Evolutionary conservation across 1,139 yeast species (phyloP), one percentile per base, ranked within the genome.

Genomic region (Blastobotrys arbuscula): DNA sequence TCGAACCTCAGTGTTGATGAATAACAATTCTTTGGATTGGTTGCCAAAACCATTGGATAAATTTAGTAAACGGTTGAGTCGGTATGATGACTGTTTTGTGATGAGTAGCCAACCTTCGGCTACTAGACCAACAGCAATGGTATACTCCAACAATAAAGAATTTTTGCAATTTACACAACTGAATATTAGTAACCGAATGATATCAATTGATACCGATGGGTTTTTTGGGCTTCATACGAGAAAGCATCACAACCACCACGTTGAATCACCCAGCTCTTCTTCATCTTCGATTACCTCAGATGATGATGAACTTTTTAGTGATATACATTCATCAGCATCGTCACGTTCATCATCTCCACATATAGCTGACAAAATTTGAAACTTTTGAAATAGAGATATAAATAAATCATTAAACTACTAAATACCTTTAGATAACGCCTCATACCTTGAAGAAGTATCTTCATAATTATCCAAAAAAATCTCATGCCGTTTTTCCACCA

Each of bases 371-470:
- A 45, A 40, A 10, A 4, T 36, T n/a, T 40, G 23, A 6, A 33
- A 18, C 10, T 8, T 7, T 8, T 18, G 9, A 15, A 33, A 7
- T 33, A 15, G 8, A 7, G 15, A 33, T 15, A 5, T 18, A 7
- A 15, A 20, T 18, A 16, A 35, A 23, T 18, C 18, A 15, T 35
- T 13, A 15, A 7, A 15, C 4, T 34, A 2, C 28, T 41, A 46
- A 24, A 41, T 38, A 3, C 67, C 67, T 51, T 69, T 67, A 1
- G 76, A 66, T 44, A 69, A 51, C 0, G 76, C 69, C 59, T 81
- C 86, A 62, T 82, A 82, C 36, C 77, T 77, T 0, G 88, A 86
- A 35, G 80, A 73, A n/a, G 83, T 79, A 53, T 73, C 74, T 52
- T 75, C 75, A 55, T 78, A 78, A 23, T 66, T 58, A 16, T 55